Evolutionary conservation across 495 filamentous ascomycete genomes (phyloP), one percentile per base, ranked within the genome.

Genomic region (Cenococcum geophilum): DNA sequence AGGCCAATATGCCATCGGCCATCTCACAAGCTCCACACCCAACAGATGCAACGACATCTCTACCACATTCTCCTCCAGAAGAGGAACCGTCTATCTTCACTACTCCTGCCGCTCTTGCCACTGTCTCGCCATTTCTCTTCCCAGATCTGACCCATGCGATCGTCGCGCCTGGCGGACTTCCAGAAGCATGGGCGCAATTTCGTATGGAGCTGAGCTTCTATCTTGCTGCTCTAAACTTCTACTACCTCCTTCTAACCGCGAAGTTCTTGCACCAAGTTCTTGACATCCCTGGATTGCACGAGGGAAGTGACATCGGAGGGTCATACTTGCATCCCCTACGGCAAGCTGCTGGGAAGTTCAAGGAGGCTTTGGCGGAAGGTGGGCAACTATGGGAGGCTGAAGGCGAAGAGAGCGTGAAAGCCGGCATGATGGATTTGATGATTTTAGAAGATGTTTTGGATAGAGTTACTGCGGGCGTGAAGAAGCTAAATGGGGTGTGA

Each of bases 171-270:
- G 65, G 67, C 8, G 65, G 72, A 4, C 32, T 73, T 5, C 37
- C 58, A 12, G 73, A 78, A 34, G 66, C 70, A 14, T 74, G 70
- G 66, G 63, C 74, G 55, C 71, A 72, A 4, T 74, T 82, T 53
- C 71, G 72, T 25, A 69, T 72, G 32, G 65, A 75, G n/a, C 69
- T 79, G 25, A 68, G 75, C 10, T 79, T 79, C 55, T 74, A 77
- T 43, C 72, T 82, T 48, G 74, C 80, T 0, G 71, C 75, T 0
- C 68, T 81, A n/a, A 82, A 82, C 65, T 77, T 83, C 53, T 74
- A 81, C 50, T 78, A 74, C 61, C 75, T 82, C 34, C 71, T 82
- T 11, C 63, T 81, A 8, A 61, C 66, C 63, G 80, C 75, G 1
- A 76, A 78, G 53, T 75, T 80, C 58, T 68, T 84, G 52, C 80